Conservation (phyloP, 176 grass and related monocot genomes). For the Dactylis glomerata region DNA sequence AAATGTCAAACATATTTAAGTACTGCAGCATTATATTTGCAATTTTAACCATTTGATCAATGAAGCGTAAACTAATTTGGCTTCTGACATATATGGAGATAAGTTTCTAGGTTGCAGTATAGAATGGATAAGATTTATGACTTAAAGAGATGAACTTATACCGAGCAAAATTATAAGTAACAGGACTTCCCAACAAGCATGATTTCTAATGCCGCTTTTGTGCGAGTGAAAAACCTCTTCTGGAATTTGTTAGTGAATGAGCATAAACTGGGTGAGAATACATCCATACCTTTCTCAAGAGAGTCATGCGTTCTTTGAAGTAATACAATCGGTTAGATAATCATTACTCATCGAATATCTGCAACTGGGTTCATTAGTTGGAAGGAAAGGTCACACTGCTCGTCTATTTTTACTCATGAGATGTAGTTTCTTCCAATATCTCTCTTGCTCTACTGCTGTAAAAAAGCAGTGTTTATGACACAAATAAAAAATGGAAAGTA, state of each 20-base stretch:
- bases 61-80: neutral
- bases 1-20: neutral
- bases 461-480: no score
- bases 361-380: no score
- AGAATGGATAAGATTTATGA: neutral
- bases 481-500: no score
- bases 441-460: no score
- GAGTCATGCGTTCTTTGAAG: constrained; percentile 53
- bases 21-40: neutral
- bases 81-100: neutral
- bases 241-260: neutral
- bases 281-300: constrained; percentile 61
- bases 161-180: neutral
- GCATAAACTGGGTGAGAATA: neutral
- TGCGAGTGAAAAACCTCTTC: neutral
- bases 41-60: neutral
- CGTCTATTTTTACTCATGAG: no score
- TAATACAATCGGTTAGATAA: no score
- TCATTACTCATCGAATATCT: no score
- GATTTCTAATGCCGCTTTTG: neutral
- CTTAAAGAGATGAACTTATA: neutral
- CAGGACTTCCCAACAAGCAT: neutral
- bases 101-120: neutral
- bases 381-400: no score
- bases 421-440: no score